Conservation (phyloP, 2,329 filamentous ascomycete species). For the Pseudogymnoascus sp. region DNA sequence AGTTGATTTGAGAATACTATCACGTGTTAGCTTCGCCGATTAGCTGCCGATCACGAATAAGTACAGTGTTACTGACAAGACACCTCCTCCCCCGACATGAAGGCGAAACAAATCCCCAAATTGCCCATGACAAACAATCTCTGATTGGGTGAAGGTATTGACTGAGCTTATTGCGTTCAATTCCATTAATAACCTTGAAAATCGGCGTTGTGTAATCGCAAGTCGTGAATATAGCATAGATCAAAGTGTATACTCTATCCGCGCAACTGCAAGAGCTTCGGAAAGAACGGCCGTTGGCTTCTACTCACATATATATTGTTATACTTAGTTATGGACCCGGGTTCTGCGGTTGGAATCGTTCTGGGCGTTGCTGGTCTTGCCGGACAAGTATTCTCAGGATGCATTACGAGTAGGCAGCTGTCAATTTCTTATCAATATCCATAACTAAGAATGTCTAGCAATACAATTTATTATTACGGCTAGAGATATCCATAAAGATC, state of each 20-base stretch:
- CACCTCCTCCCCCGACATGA: not conserved
- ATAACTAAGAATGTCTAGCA: slow-evolving; percentile 22
- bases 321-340: slow-evolving; percentile 32
- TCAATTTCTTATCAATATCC: not conserved
- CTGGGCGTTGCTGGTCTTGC: slow-evolving; percentile 38
- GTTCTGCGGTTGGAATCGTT: slow-evolving; percentile 35
- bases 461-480: slow-evolving; percentile 41
- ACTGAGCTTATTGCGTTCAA: not conserved
- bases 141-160: not conserved
- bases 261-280: not conserved
- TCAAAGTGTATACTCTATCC: not conserved
- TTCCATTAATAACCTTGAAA: not conserved
- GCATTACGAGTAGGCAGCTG: slow-evolving; percentile 32
- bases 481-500: slow-evolving; percentile 39
- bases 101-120: not conserved
- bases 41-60: not conserved
- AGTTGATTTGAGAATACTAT: not conserved
- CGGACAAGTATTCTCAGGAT: slow-evolving; percentile 38
- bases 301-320: not conserved
- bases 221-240: not conserved
- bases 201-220: not conserved
- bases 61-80: not conserved
- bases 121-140: not conserved
- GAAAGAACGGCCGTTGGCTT: not conserved
- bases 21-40: not conserved